These are phyloP conservation scores for Paracorniculantispora psalliotae DNA, from an alignment of 2,329 filamentous ascomycete species.

Conservation along the genomic window DNA sequence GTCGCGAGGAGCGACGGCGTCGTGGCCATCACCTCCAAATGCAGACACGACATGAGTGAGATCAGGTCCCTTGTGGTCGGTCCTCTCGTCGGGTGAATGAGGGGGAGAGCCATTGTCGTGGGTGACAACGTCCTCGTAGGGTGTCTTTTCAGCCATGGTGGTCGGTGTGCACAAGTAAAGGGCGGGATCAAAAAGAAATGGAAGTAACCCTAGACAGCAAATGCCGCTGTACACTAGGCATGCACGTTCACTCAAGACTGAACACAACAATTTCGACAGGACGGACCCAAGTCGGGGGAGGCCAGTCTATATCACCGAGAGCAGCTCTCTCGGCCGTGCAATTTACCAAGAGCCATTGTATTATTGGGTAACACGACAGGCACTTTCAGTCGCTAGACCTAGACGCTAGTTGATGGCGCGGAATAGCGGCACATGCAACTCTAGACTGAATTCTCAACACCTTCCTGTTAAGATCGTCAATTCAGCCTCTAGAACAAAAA, in stretches of 20 bases:
- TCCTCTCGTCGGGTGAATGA: neutral
- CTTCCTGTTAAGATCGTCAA: neutral
- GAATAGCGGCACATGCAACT: neutral
- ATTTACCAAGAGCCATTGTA: neutral
- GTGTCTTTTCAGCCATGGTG: neutral
- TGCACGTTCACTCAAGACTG: neutral
- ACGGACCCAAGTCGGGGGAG: neutral
- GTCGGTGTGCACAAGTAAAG: no score
- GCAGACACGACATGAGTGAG: conserved; percentile 2
- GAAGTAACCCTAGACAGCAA: neutral
- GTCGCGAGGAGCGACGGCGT: conserved; percentile 20
- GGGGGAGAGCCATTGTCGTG: neutral
- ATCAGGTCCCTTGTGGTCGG: neutral
- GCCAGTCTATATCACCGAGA: neutral
- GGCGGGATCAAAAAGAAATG: neutral
- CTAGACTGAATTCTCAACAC: neutral
- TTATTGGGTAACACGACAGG: neutral
- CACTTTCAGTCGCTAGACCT: neutral
- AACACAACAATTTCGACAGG: neutral
- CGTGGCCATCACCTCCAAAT: conserved; percentile 10
- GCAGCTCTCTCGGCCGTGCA: no score
- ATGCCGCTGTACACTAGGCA: neutral
- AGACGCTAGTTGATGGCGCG: neutral
- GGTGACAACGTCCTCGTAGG: neutral
- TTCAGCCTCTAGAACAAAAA: conserved; percentile 1